phyloP scores from a whole-genome alignment of 768 basidiomycete genomes.

The Hygrocybe coccinea region DNA sequence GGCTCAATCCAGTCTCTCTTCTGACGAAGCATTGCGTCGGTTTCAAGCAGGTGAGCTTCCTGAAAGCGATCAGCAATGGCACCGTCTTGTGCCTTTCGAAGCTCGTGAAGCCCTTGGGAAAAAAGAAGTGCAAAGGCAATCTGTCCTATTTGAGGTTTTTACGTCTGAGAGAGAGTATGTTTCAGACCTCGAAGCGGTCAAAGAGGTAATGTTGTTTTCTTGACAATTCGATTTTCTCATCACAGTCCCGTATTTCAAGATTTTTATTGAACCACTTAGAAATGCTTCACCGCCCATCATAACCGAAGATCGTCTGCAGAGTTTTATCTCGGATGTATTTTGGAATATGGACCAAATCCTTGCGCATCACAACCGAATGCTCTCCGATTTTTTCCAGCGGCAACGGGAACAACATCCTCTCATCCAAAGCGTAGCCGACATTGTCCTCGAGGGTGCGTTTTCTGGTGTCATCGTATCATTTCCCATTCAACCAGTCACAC shows the following conservation, averaged over 20 bases:
- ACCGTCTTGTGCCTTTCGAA: slow-evolving; percentile 67
- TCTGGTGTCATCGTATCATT: not conserved
- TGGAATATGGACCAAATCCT: slow-evolving; percentile 72
- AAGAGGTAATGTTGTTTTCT: slow-evolving; percentile 39
- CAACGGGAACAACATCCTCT: slow-evolving; percentile 85
- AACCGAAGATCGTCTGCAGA: slow-evolving; percentile 45
- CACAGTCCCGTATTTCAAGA: slow-evolving; percentile 38
- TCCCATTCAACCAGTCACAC: slow-evolving; percentile 16
- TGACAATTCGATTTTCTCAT: slow-evolving; percentile 1
- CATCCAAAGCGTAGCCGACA: slow-evolving; percentile 76
- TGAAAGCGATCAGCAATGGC: slow-evolving; percentile 79
- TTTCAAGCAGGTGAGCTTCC: slow-evolving; percentile 65
- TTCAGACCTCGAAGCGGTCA: slow-evolving; percentile 64
- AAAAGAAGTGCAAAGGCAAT: slow-evolving; percentile 79
- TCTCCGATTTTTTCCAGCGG: slow-evolving; percentile 68
- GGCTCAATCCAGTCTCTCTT: slow-evolving; percentile 43
- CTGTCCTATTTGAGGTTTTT: slow-evolving; percentile 83
- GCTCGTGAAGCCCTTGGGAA: slow-evolving; percentile 67
- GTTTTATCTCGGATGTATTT: slow-evolving; percentile 79
- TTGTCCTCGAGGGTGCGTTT: slow-evolving; percentile 70
- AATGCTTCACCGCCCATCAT: slow-evolving; percentile 64
- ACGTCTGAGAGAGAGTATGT: slow-evolving; percentile 89
- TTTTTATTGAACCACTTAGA: slow-evolving; percentile 67
- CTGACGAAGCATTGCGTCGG: slow-evolving; percentile 56
- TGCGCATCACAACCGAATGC: slow-evolving; percentile 60